Evolutionary conservation across 148 eudicot genomes (phyloP).

Genomic region (Amaranthus cruentus): DNA sequence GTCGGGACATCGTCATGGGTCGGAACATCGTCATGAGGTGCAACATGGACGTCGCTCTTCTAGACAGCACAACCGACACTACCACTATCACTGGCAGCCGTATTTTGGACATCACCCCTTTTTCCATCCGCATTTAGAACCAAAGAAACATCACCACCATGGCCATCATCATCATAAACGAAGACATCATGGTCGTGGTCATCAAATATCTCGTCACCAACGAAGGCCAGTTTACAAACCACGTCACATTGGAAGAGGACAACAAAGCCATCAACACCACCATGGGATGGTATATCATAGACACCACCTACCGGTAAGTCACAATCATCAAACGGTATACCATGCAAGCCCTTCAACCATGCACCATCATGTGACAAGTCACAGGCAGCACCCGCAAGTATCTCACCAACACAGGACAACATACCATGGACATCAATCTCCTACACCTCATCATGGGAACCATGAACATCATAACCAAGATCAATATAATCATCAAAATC

Average conservation of each 20-base stretch:
- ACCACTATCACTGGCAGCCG: neutral
- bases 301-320: conserved; percentile 5
- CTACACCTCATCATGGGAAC: conserved; percentile 7
- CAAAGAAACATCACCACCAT: conserved; percentile 3
- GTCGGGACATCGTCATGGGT: conserved; percentile 2
- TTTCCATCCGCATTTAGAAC: neutral
- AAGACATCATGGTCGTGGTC: conserved; percentile 4
- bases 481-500: conserved; percentile 12
- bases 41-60: conserved; percentile 1
- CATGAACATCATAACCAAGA: conserved; percentile 19
- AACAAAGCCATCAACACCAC: conserved; percentile 10
- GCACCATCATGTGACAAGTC: conserved; percentile 18
- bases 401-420: conserved; percentile 4
- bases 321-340: conserved; percentile 1
- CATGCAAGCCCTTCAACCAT: conserved; percentile 17
- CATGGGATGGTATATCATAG: conserved; percentile 1
- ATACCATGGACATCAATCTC: conserved; percentile 4
- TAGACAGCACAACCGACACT: neutral
- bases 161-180: conserved; percentile 5
- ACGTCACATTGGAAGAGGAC: conserved; percentile 12
- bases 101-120: neutral
- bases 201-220: neutral
- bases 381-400: neutral
- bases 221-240: neutral
- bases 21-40: neutral